These are phyloP conservation scores for Fusarium beomiforme DNA, from an alignment of 2,329 filamentous ascomycete species.

Conservation along the genomic window DNA sequence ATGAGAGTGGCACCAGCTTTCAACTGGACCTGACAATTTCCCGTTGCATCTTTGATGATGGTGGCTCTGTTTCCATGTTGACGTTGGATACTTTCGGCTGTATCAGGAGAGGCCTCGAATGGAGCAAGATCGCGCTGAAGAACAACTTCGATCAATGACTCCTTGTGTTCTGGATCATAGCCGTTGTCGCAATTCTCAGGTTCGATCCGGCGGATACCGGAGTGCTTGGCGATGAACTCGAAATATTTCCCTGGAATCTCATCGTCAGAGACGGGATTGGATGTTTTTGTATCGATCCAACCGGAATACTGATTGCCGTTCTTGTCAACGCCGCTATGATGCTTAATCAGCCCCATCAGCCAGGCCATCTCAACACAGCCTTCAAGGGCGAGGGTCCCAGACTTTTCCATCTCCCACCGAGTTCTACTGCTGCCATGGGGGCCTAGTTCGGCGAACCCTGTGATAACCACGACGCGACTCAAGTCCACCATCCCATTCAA, in stretches of 20 bases:
- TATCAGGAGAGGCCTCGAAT: not conserved
- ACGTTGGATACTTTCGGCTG: not conserved
- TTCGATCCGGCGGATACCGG: not conserved
- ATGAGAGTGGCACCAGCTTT: not conserved
- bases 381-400: constrained; percentile 94
- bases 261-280: not conserved
- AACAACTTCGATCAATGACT: not conserved
- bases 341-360: constrained; percentile 97
- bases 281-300: constrained; percentile 75
- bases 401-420: constrained; percentile 98
- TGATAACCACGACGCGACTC: constrained; percentile 96
- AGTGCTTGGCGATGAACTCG: not conserved
- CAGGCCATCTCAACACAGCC: constrained; percentile 97
- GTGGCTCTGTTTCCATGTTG: not conserved
- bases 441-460: constrained; percentile 93
- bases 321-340: constrained; percentile 57
- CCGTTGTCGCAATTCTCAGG: not conserved
- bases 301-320: constrained; percentile 91
- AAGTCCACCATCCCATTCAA: constrained; percentile 97
- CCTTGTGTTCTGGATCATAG: not conserved
- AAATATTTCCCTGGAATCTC: not conserved
- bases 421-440: constrained; percentile 98
- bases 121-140: not conserved
- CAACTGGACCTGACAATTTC: constrained; percentile 68
- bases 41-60: not conserved